Base-by-base conservation (phyloP, 225 moss, liverwort and hornwort genomes). In the Marchantia paleacea region DNA sequence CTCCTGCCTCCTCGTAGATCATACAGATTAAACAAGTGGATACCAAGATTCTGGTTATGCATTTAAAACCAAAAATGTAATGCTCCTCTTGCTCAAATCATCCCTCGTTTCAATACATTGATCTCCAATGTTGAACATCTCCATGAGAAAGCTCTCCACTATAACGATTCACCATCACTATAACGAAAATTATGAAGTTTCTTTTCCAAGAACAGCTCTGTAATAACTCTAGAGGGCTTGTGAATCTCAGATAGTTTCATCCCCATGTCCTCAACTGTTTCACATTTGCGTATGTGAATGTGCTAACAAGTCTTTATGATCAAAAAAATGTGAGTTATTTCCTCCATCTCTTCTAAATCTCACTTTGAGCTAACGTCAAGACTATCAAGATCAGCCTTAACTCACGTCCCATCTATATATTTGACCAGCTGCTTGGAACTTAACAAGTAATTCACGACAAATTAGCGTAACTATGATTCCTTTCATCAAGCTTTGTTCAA, bases 121-220 rank as follows among this genome's bases (percentile, higher is more conserved):
- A 65, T 78, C 64, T 24, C 22, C 0, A 20, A 78, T 1, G 49
- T 63, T 31, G 31, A 64, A 78, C 0, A 51, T 49, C 4, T 78
- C 47, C 3, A 16, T 15, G 0, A 78, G 3, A 63, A 78, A 63
- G 24, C 24, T 74, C 74, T 74, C 52, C 14, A 54, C 54, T n/a
- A n/a, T n/a, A n/a, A n/a, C 12, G 53, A 25, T 14, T 51, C 26
- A 24, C 53, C 53, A 8, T 49, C 24, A 30, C 3, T 65, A 22
- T 78, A 78, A 11, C 0, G 25, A 65, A 78, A 64, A 51, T 48
- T 78, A 49, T 31, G 51, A 39, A 78, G 63, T 47, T 78, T 78
- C 62, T 50, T 78, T 39, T 64, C 18, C 49, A 63, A 78, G 50
- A 51, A 63, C 24, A 78, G 16, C 63, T 78, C 18, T 10, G 64